A percentile compares a stretch with the other conserved stretches of the same genome.
These are phyloP conservation scores for Penicillium steckii DNA, from an alignment of 495 filamentous ascomycete species.

Conservation along the genomic window DNA sequence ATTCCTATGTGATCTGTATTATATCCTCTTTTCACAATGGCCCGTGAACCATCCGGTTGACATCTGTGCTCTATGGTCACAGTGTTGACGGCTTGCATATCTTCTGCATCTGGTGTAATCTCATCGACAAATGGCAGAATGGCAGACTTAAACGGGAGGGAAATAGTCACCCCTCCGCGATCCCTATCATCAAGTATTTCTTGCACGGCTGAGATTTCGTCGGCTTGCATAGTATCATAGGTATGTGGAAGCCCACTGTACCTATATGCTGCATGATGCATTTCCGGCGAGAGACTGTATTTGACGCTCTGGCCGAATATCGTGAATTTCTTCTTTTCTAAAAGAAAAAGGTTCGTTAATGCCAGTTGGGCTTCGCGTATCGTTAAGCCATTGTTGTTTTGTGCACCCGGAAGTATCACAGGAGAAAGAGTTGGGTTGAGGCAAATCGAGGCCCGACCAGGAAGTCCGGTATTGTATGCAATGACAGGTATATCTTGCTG, in stretches of 20 bases:
- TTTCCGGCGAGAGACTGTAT: slow-evolving; percentile 26
- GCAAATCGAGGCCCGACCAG: slow-evolving; percentile 56
- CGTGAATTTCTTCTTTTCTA: slow-evolving; percentile 32
- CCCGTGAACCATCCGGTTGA: slow-evolving; percentile 25
- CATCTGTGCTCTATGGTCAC: slow-evolving; percentile 48
- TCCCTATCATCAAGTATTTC: slow-evolving; percentile 50
- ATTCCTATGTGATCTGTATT: slow-evolving; percentile 71
- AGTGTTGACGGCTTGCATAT: slow-evolving; percentile 68
- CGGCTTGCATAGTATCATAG: slow-evolving; percentile 53
- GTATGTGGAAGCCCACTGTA: slow-evolving; percentile 65
- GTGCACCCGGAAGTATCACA: slow-evolving; percentile 34
- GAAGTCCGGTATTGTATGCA: slow-evolving; percentile 39
- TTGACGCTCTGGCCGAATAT: slow-evolving; percentile 26
- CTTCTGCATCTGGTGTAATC: slow-evolving; percentile 55
- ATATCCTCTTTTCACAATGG: slow-evolving; percentile 47
- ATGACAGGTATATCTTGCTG: slow-evolving; percentile 15
- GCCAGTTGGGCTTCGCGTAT: slow-evolving; percentile 26
- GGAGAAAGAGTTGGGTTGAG: slow-evolving; percentile 60
- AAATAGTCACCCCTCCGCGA: slow-evolving; percentile 64
- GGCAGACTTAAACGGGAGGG: slow-evolving; percentile 62
- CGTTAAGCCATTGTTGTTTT: slow-evolving; percentile 7
- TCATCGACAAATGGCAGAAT: slow-evolving; percentile 60
- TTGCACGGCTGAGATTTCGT: slow-evolving; percentile 54
- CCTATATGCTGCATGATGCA: slow-evolving; percentile 67
- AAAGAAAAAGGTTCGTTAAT: slow-evolving; percentile 44